Evolutionary conservation across 2,329 filamentous ascomycete genomes (phyloP).

Genomic region (Trichoderma polysporum): DNA sequence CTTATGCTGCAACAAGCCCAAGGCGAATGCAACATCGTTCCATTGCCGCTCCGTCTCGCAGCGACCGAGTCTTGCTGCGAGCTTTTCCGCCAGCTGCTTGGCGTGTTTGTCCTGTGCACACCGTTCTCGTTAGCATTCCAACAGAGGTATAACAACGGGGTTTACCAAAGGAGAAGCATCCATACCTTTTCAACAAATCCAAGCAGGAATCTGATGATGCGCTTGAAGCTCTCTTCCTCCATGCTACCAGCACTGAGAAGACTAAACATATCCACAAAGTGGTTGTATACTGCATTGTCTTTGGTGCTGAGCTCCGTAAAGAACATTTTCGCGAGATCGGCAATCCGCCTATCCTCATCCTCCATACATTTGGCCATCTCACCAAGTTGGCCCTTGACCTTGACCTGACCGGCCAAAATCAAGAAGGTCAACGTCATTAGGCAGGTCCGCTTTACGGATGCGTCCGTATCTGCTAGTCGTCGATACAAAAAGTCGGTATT

Average conservation of each 20-base stretch:
- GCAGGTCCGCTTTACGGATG: conserved; percentile 92
- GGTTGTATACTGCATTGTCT: conserved; percentile 98
- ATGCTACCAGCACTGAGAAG: conserved; percentile 81
- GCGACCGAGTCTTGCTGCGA: conserved; percentile 78
- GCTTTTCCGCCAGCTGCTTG: conserved; percentile 87
- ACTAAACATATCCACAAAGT: conserved; percentile 99
- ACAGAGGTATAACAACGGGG: not conserved
- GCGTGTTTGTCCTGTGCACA: conserved; percentile 86
- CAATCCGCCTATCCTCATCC: conserved; percentile 90
- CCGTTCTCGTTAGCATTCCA: not conserved
- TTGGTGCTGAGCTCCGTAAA: conserved; percentile 97
- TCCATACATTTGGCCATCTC: conserved; percentile 99
- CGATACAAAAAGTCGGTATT: conserved; percentile 98
- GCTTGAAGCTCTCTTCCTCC: conserved; percentile 80
- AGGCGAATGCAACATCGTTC: conserved; percentile 93
- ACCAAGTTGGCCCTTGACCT: conserved; percentile 96
- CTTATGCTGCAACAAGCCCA: conserved; percentile 88
- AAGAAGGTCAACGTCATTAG: conserved; percentile 98
- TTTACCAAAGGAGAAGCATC: not conserved
- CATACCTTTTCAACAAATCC: conserved; percentile 96
- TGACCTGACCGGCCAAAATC: conserved; percentile 95
- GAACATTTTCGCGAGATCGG: conserved; percentile 95
- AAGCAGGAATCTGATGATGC: conserved; percentile 88
- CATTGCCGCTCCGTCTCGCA: conserved; percentile 94
- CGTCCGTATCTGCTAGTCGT: conserved; percentile 82